These are phyloP conservation scores for Westerdykella ornata DNA, from an alignment of 2,329 filamentous ascomycete genomes.

Conservation along the genomic window DNA sequence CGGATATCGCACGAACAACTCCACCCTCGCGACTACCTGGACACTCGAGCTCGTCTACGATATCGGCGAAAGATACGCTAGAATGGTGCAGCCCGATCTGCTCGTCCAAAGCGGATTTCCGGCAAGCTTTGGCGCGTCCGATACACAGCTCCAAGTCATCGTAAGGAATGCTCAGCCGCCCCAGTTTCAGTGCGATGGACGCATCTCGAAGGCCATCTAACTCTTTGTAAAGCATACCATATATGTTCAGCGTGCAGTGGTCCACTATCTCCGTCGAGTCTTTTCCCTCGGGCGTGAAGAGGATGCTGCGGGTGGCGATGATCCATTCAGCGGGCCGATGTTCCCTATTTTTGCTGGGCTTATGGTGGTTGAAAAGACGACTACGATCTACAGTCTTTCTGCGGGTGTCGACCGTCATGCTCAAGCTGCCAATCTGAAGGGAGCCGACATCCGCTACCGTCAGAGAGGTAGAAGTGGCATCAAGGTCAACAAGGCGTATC, in stretches of 20 bases:
- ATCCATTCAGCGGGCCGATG: constrained; percentile 87
- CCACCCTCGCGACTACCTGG: constrained; percentile 61
- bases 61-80: constrained; percentile 61
- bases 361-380: constrained; percentile 70
- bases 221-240: constrained; percentile 81
- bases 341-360: constrained; percentile 47
- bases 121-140: constrained; percentile 48
- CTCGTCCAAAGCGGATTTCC: constrained; percentile 12
- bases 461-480: constrained; percentile 72
- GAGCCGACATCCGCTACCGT: constrained; percentile 75
- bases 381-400: constrained; percentile 86
- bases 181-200: constrained; percentile 82
- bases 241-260: constrained; percentile 78
- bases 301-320: constrained; percentile 71
- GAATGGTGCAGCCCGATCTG: constrained; percentile 28
- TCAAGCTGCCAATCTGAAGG: constrained; percentile 76
- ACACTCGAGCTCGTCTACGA: constrained; percentile 66
- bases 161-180: constrained; percentile 80
- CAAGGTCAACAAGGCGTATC: constrained; percentile 82
- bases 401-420: constrained; percentile 81
- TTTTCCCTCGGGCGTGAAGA: constrained; percentile 78
- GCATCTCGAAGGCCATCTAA: constrained; percentile 84
- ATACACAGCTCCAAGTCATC: constrained; percentile 70
- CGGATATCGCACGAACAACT: constrained; percentile 76
- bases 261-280: constrained; percentile 87